Conservation (phyloP, 169 alveolate species). For the Plasmodium ovale region DNA sequence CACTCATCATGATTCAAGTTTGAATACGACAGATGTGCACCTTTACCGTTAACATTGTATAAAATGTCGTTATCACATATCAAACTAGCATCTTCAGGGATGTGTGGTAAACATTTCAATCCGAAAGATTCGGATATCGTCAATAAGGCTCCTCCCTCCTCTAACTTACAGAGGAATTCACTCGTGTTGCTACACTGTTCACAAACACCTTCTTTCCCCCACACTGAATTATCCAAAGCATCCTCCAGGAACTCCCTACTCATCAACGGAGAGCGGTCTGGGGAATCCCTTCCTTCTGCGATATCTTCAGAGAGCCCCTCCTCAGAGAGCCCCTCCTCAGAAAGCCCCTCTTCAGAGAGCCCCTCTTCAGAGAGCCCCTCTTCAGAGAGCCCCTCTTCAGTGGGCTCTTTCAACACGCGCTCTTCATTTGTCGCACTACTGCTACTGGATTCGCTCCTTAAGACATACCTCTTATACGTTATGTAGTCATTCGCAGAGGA, state of each 20-base stretch:
- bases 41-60: not conserved
- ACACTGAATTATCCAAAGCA: not conserved
- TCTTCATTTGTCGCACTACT: not conserved
- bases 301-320: not conserved
- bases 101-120: constrained; percentile 15
- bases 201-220: not conserved
- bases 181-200: not conserved
- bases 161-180: no score
- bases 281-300: not conserved
- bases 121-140: constrained; percentile 15
- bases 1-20: not conserved
- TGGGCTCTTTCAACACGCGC: no score
- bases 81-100: constrained; percentile 8
- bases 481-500: constrained; percentile 31
- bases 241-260: not conserved
- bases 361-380: not conserved
- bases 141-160: not conserved
- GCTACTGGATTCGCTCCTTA: not conserved
- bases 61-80: constrained; percentile 24
- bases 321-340: not conserved
- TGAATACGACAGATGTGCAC: not conserved
- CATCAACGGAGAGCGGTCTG: not conserved
- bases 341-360: not conserved
- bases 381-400: not conserved
- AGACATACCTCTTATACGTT: constrained; percentile 25